A percentile compares a stretch with the other conserved stretches of the same genome.
phyloP scores from a whole-genome alignment of 768 basidiomycete species.

The Glaciozyma antarctica region DNA sequence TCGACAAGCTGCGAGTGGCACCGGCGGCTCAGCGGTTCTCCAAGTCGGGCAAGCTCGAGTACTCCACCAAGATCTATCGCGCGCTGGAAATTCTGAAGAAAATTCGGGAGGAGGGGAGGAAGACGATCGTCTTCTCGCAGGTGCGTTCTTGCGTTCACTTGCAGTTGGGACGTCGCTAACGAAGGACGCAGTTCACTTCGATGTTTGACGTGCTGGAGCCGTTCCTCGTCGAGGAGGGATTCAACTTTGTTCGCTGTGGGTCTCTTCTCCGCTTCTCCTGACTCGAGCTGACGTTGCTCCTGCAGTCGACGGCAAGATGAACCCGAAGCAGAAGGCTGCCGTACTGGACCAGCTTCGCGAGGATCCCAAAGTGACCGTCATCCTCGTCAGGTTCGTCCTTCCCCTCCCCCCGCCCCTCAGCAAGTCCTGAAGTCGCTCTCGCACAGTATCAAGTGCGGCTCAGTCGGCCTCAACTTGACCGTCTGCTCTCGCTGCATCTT shows the following conservation, averaged over 20 bases:
- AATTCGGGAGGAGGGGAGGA: slow-evolving; percentile 58
- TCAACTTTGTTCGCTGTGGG: slow-evolving; percentile 79
- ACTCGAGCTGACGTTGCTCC: background rate
- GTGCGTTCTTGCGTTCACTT: background rate
- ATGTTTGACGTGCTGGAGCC: slow-evolving; percentile 75
- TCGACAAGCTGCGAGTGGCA: slow-evolving; percentile 58
- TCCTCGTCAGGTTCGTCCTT: slow-evolving; percentile 59
- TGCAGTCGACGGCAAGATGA: slow-evolving; percentile 82
- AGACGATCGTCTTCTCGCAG: slow-evolving; percentile 90
- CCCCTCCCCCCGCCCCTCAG: slow-evolving; percentile 47
- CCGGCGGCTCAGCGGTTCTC: slow-evolving; percentile 45
- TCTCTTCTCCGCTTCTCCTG: slow-evolving; percentile 25
- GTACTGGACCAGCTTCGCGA: slow-evolving; percentile 63
- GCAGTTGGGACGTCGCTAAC: background rate
- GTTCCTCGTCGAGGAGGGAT: slow-evolving; percentile 59
- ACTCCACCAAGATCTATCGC: slow-evolving; percentile 67
- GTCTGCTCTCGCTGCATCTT: slow-evolving; percentile 83
- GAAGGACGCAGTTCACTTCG: slow-evolving; percentile 48
- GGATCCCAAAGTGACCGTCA: slow-evolving; percentile 54
- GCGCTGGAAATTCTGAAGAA: slow-evolving; percentile 60
- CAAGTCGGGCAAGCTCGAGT: slow-evolving; percentile 46
- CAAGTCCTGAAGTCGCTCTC: slow-evolving; percentile 2
- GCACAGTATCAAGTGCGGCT: slow-evolving; percentile 6
- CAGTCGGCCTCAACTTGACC: slow-evolving; percentile 70
- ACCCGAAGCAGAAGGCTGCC: slow-evolving; percentile 61